Evolutionary conservation across 2,329 filamentous ascomycete species (phyloP).

Genomic region (Cercospora sp.): DNA sequence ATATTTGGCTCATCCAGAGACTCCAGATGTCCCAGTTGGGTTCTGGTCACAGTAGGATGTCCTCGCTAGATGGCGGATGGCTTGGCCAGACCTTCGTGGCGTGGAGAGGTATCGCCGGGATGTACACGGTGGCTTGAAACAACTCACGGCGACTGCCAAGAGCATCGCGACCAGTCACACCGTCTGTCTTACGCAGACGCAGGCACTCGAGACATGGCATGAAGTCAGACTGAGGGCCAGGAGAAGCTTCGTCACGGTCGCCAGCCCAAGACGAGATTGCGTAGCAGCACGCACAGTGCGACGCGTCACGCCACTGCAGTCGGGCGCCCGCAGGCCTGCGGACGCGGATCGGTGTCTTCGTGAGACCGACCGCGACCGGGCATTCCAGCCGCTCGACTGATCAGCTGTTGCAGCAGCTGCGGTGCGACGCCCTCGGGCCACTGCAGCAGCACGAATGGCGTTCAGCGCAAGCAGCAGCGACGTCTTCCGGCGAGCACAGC

Average conservation of each 20-base stretch:
- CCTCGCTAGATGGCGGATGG: neutral
- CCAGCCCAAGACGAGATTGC: neutral
- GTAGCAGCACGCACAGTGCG: neutral
- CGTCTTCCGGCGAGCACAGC: neutral
- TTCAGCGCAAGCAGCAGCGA: neutral
- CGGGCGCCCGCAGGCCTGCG: neutral
- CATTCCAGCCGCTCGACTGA: neutral
- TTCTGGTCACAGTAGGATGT: neutral
- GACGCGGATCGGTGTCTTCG: neutral
- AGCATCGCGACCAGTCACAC: neutral
- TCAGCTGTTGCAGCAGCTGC: constrained; percentile 1
- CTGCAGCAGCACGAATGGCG: neutral
- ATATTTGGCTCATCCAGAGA: neutral
- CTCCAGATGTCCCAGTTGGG: neutral
- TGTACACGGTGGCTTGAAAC: neutral
- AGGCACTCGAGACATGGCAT: neutral
- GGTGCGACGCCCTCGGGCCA: neutral
- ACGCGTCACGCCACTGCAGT: neutral
- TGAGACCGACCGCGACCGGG: neutral
- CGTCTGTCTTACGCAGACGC: neutral
- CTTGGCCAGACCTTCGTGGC: neutral
- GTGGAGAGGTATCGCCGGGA: neutral
- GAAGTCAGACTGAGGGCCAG: neutral
- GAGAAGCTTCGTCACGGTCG: neutral
- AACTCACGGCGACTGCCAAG: neutral